Conservation (phyloP, 1,139 yeast genomes). For the Magnusiomyces paraingens region DNA sequence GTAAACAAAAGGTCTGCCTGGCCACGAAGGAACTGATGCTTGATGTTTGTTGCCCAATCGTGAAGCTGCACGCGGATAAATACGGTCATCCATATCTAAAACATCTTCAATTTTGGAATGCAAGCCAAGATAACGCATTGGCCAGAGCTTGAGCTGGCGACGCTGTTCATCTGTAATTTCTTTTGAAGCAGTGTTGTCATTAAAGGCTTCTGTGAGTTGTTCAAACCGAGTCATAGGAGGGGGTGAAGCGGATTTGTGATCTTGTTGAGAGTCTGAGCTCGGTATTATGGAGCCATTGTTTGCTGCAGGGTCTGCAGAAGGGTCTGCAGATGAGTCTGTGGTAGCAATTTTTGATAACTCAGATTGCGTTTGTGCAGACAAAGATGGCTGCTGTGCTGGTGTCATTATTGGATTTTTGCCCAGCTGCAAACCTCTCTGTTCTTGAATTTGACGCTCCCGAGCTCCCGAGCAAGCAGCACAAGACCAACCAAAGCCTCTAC, state of each 20-base stretch:
- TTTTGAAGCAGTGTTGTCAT: slow-evolving; percentile 16
- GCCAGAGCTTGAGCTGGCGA: slow-evolving; percentile 45
- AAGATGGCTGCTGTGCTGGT: not conserved
- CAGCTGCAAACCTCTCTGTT: slow-evolving; percentile 22
- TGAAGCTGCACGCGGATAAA: slow-evolving; percentile 77
- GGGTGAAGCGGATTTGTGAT: slow-evolving; percentile 6
- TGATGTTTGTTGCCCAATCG: slow-evolving; percentile 73
- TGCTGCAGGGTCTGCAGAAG: not conserved
- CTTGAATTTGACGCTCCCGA: slow-evolving; percentile 23
- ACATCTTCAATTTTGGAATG: slow-evolving; percentile 75
- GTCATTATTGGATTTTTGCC: not conserved
- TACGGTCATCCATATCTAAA: slow-evolving; percentile 70
- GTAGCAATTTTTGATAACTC: not conserved
- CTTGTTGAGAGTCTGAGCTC: not conserved
- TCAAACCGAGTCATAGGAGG: slow-evolving; percentile 51
- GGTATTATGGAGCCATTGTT: not conserved
- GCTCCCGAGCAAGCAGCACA: slow-evolving; percentile 64
- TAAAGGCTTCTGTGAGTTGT: slow-evolving; percentile 45
- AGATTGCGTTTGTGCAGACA: not conserved
- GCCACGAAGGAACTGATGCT: slow-evolving; percentile 62
- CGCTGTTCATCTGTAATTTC: slow-evolving; percentile 34
- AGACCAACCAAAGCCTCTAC: slow-evolving; percentile 90
- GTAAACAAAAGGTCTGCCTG: slow-evolving; percentile 60
- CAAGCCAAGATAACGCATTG: slow-evolving; percentile 71
- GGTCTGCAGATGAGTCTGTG: not conserved